Evolutionary conservation across 2,329 filamentous ascomycete species (phyloP), one percentile per base, ranked within the genome.

Genomic region (Colletotrichum tropicale): DNA sequence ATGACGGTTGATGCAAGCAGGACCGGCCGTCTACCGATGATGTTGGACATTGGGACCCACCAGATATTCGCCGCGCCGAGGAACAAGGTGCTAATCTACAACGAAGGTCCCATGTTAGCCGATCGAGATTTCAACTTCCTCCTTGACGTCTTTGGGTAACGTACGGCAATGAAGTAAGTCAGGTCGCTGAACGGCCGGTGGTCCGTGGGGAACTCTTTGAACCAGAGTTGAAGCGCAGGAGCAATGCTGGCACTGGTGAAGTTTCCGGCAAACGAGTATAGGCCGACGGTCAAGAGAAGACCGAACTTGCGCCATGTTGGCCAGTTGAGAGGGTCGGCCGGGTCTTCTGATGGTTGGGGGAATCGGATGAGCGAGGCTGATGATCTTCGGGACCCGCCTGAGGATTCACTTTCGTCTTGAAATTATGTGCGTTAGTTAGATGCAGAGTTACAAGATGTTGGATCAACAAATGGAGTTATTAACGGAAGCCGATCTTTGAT

Each of bases 1-100:
- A 84, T 66, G 0, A 82, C 73, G 2, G 82, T 81, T 4, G 83
- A 81, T 0, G 78, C 12, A 2, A 86, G 74, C 0, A 86, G 74
- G 2, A 84, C 78, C 0, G 81, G 81, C 0, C 84, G 78, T 6
- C 84, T 79, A 2, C 84, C 85, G 30, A 82, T 76, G 28, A 81
- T 80, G 56, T 85, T 85, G 0, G 85, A 81, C 61, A 86, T 32
- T 0, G 85, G 85, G 1, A 86, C 84, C 80, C 84, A 84, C 64
- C 81, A 79, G 15, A 85, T 80, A 10, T 85, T 86, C 0, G 80
- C 79, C 0, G 81, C 80, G 0, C 84, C 85, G 1, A 85, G 70
- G 2, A 84, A 77, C 0, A 86, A 73, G 0, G 84, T 74, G n/a
- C 83, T 81, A 8, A 83, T 78, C 84, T 85, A 16, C 2, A 21